phyloP scores from a whole-genome alignment of 176 grass and related monocot species.

The Bromus sterilis region DNA sequence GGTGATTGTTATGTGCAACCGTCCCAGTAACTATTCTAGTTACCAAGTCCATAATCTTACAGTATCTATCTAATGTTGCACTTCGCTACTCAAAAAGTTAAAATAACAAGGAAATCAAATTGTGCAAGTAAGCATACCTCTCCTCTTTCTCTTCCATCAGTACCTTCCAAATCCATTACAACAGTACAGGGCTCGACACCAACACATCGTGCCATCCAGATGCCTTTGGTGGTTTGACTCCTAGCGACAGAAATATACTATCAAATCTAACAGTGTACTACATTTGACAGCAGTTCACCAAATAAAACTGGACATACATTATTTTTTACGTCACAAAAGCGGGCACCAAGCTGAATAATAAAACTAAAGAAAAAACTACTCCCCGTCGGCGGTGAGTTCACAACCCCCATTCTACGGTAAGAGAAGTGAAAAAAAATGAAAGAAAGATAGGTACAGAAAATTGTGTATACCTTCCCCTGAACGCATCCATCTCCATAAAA shows the following conservation, averaged over 20 bases:
- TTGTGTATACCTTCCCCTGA: constrained; percentile 71
- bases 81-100: background rate
- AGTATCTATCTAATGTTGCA: background rate
- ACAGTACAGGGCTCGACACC: constrained; percentile 84
- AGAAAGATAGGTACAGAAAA: background rate
- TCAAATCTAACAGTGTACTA: background rate
- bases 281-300: background rate
- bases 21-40: background rate
- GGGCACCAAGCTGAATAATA: no score
- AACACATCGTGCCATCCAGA: constrained; percentile 78
- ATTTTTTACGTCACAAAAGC: no score
- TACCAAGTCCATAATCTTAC: background rate
- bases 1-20: background rate
- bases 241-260: constrained; percentile 34
- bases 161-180: constrained; percentile 90
- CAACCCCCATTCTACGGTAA: constrained; percentile 11
- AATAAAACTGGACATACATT: no score
- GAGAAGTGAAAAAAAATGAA: background rate
- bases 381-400: no score
- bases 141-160: constrained; percentile 96
- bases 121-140: constrained; percentile 49
- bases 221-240: constrained; percentile 97
- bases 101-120: background rate
- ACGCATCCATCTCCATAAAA: constrained; percentile 94
- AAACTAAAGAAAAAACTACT: no score